Conservation (phyloP, 768 basidiomycete genomes). For the Dentipellis fragilis region DNA sequence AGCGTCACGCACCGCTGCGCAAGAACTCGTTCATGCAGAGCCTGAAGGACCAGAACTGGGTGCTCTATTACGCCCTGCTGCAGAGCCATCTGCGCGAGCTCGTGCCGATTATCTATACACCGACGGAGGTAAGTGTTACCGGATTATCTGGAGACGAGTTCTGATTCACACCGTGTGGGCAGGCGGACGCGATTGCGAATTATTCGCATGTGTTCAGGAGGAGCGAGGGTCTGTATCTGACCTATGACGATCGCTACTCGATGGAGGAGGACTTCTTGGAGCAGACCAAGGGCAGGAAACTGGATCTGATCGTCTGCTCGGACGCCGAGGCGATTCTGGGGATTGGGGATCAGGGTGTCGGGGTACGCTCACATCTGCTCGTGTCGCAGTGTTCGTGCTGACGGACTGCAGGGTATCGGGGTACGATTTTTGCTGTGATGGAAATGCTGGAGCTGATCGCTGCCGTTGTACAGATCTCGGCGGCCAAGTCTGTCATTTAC, state of each 20-base stretch:
- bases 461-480: slow-evolving; percentile 41
- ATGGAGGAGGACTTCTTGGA: slow-evolving; percentile 77
- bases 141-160: not conserved
- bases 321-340: slow-evolving; percentile 85
- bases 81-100: slow-evolving; percentile 35
- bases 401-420: slow-evolving; percentile 24
- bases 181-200: slow-evolving; percentile 75
- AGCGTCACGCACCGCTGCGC: slow-evolving; percentile 28
- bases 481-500: slow-evolving; percentile 73
- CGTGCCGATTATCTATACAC: slow-evolving; percentile 71
- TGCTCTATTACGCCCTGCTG: slow-evolving; percentile 63
- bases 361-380: slow-evolving; percentile 28
- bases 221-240: slow-evolving; percentile 68
- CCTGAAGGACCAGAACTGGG: slow-evolving; percentile 73
- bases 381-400: not conserved
- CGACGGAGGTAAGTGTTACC: slow-evolving; percentile 47
- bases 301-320: slow-evolving; percentile 75
- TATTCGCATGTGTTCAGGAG: slow-evolving; percentile 80
- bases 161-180: slow-evolving; percentile 3
- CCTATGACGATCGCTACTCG: slow-evolving; percentile 44
- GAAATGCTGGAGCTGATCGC: not conserved
- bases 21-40: slow-evolving; percentile 76
- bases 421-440: slow-evolving; percentile 13
- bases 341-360: slow-evolving; percentile 66
- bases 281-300: slow-evolving; percentile 45